Evolutionary conservation across 164 flowering plant genomes (phyloP).

Genomic region (Platanus orientalis): DNA sequence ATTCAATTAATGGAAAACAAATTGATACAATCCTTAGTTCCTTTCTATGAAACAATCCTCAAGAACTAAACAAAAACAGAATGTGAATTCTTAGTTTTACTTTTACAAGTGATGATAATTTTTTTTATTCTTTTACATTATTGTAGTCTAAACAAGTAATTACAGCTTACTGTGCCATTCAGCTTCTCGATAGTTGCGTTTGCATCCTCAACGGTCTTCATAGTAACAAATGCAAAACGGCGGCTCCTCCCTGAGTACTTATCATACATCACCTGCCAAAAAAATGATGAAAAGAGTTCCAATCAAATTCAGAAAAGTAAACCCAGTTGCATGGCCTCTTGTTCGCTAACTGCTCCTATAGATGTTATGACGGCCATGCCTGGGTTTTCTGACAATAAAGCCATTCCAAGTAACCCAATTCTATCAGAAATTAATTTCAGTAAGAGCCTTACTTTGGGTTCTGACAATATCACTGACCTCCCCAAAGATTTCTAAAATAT

Average conservation of each 20-base stretch:
- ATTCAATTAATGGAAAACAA: conserved; percentile 3
- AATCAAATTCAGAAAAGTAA: not conserved
- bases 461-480: too few relatives aligned
- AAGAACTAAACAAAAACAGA: not conserved
- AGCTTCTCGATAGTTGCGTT: conserved; percentile 77
- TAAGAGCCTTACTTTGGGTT: too few relatives aligned
- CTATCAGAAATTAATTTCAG: too few relatives aligned
- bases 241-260: conserved; percentile 87
- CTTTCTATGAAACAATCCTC: not conserved
- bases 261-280: conserved; percentile 85
- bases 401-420: too few relatives aligned
- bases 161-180: conserved; percentile 64
- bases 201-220: conserved; percentile 91
- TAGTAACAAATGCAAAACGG: conserved; percentile 86
- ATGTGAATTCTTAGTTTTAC: too few relatives aligned
- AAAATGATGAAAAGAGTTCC: not conserved
- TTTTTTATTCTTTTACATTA: not conserved
- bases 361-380: too few relatives aligned
- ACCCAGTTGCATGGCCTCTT: too few relatives aligned
- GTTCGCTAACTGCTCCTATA: too few relatives aligned
- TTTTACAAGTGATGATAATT: not conserved
- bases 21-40: not conserved
- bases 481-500: too few relatives aligned
- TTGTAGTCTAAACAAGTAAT: not conserved
- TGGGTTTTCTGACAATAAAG: too few relatives aligned